Percentiles rank a stretch among this genome's conserved stretches.
Conservation (phyloP, 2,329 filamentous ascomycete genomes). For the Ascochyta viciae-villosae region DNA sequence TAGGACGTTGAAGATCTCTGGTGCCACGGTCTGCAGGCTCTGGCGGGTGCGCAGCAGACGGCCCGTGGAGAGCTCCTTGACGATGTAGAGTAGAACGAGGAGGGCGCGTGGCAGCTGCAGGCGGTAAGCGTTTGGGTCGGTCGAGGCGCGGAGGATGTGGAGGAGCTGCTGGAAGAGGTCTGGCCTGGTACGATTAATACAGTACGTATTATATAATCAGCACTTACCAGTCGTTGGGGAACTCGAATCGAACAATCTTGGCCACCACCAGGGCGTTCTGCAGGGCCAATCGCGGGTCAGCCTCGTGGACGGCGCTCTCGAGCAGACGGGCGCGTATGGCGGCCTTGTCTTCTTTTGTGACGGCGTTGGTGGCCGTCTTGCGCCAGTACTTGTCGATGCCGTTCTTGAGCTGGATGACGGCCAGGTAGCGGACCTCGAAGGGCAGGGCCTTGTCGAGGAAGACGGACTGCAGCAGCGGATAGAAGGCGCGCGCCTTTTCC, state of each 20-base stretch:
- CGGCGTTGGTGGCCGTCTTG: constrained; percentile 73
- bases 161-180: constrained; percentile 51
- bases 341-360: constrained; percentile 74
- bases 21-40: constrained; percentile 77
- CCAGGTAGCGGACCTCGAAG: constrained; percentile 81
- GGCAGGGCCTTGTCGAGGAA: constrained; percentile 83
- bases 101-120: constrained; percentile 75
- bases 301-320: constrained; percentile 78
- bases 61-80: constrained; percentile 89
- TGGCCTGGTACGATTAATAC: constrained; percentile 41
- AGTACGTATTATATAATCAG: background rate
- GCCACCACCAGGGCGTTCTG: constrained; percentile 89
- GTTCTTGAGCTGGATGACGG: constrained; percentile 94
- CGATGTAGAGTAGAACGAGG: constrained; percentile 79
- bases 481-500: constrained; percentile 58
- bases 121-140: constrained; percentile 62
- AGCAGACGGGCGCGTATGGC: constrained; percentile 78
- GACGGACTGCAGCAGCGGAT: constrained; percentile 65
- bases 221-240: constrained; percentile 78
- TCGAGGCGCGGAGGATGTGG: constrained; percentile 66
- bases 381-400: constrained; percentile 96
- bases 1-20: constrained; percentile 83
- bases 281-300: constrained; percentile 75
- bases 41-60: constrained; percentile 77
- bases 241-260: constrained; percentile 90